Evolutionary conservation across 2,329 filamentous ascomycete genomes (phyloP), one percentile per base, ranked within the genome.

Genomic region (Monascus ruber): DNA sequence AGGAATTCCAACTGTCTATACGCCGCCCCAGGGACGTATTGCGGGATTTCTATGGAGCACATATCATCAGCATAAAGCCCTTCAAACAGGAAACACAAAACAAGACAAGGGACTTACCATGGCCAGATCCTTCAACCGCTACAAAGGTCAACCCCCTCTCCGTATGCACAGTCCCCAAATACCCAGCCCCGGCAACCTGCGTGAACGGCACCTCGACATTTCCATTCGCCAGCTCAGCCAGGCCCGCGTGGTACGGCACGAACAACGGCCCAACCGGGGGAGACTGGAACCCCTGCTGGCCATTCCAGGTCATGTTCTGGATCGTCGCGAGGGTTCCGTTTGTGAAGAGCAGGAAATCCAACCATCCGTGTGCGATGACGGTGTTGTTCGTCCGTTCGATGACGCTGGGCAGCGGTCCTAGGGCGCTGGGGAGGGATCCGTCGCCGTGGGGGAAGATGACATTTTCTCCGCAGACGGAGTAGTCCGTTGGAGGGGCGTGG

Each of bases 301-400:
- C 83, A 41, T 76, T 76, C 77, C 79, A 89, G 0, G 82, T 87
- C 78, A 88, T 85, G 64, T 87, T 87, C 55, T 89, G 83, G 42
- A 88, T 79, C 1, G 73, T 72, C 5, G 85, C 65, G 1, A 89
- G 67, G 0, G 82, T 82, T 10, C 83, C 83, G 55, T 83, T 82
- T 51, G 71, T 67, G 24, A 81, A 66, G 6, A 85, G 69, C 43
- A 83, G 71, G 53, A 73, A 83, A 61, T 87, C 85, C 7, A 81
- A 70, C 36, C 73, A 65, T 7, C 83, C 85, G 52, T 88, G 83
- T 2, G 71, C 80, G 51, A 91, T 77, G 48, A 91, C 71, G 6
- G 85, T 83, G 45, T 81, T 79, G 35, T 81, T 71, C 1, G 82
- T 83, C 27, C 70, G 68, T 51, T 89, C 83, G 46, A 89, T 85